These are phyloP conservation scores for Dactylellina leptospora DNA, from an alignment of 2,329 filamentous ascomycete species.

Conservation along the genomic window DNA sequence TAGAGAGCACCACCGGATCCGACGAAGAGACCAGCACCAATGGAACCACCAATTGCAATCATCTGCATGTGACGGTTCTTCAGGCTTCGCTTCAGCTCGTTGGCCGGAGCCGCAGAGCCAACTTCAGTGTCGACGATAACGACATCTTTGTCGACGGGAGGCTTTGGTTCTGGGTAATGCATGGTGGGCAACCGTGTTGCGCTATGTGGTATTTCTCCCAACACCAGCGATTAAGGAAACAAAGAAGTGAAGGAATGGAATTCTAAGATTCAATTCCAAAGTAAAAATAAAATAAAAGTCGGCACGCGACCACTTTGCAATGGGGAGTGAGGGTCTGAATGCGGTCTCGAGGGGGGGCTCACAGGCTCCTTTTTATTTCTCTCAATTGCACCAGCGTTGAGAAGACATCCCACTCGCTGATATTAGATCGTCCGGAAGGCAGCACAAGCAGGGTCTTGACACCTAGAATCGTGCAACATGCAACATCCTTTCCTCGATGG, in stretches of 20 bases:
- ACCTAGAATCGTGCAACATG: conserved; percentile 45
- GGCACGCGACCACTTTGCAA: conserved; percentile 27
- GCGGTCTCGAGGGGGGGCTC: conserved; percentile 16
- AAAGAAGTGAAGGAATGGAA: neutral
- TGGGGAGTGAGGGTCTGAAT: conserved; percentile 16
- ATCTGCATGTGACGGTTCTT: conserved; percentile 70
- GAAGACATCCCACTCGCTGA: conserved; percentile 10
- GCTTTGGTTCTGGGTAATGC: conserved; percentile 47
- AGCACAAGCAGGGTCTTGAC: conserved; percentile 35
- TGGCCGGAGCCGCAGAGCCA: conserved; percentile 7
- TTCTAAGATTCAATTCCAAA: neutral
- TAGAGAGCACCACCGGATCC: conserved; percentile 68
- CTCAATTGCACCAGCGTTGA: neutral
- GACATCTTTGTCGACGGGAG: conserved; percentile 29
- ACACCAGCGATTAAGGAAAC: neutral
- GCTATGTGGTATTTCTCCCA: conserved; percentile 42
- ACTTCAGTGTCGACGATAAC: conserved; percentile 35
- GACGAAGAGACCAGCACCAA: conserved; percentile 72
- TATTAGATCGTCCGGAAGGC: conserved; percentile 36
- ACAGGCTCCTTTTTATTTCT: conserved; percentile 37
- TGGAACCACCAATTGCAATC: conserved; percentile 71
- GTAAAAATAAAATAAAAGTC: conserved; percentile 13
- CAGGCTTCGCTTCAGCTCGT: conserved; percentile 64
- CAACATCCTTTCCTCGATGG: conserved; percentile 44
- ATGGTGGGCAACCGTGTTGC: conserved; percentile 35